Evolutionary conservation across 345 rosid genomes (phyloP).

Genomic region (Anacardium occidentale): DNA sequence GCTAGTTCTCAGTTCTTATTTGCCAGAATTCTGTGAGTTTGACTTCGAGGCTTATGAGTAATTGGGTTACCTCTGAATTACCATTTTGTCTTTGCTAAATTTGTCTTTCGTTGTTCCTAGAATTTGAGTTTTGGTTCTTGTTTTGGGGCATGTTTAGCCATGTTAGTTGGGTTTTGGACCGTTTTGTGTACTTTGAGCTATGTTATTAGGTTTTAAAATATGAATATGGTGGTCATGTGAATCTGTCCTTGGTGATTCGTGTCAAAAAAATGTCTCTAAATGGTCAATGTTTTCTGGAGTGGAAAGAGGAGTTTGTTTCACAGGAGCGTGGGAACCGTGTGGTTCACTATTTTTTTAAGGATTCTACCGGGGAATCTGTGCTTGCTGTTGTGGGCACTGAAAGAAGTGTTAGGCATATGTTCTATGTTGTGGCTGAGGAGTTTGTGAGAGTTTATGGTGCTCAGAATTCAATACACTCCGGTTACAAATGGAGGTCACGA

Average conservation of each 20-base stretch:
- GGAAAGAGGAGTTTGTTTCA: slow-evolving; percentile 94
- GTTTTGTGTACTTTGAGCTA: slow-evolving; percentile 16
- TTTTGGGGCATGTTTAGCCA: slow-evolving; percentile 15
- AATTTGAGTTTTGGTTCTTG: slow-evolving; percentile 1
- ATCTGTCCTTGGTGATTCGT: slow-evolving; percentile 24
- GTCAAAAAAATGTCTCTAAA: slow-evolving; percentile 54
- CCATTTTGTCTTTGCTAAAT: slow-evolving; percentile 2
- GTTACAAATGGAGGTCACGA: slow-evolving; percentile 94
- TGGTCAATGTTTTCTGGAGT: slow-evolving; percentile 70
- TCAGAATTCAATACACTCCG: slow-evolving; percentile 71
- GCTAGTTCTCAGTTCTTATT: slow-evolving; percentile 46
- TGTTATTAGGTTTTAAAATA: slow-evolving; percentile 32
- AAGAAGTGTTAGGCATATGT: slow-evolving; percentile 99
- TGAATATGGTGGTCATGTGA: slow-evolving; percentile 15
- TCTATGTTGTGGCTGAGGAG: slow-evolving; percentile 87
- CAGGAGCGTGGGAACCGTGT: slow-evolving; percentile 95
- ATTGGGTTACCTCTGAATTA: slow-evolving; percentile 9
- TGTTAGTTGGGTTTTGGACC: slow-evolving; percentile 31
- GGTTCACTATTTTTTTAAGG: slow-evolving; percentile 90
- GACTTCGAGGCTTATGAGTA: slow-evolving; percentile 34
- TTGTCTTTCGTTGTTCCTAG: slow-evolving; percentile 15
- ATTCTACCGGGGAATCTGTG: slow-evolving; percentile 69
- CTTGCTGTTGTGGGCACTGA: slow-evolving; percentile 92
- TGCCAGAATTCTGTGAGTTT: slow-evolving; percentile 51
- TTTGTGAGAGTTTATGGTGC: slow-evolving; percentile 74